Conservation (phyloP, 2,329 filamentous ascomycete species). For the Sporothrix variecibatus region DNA sequence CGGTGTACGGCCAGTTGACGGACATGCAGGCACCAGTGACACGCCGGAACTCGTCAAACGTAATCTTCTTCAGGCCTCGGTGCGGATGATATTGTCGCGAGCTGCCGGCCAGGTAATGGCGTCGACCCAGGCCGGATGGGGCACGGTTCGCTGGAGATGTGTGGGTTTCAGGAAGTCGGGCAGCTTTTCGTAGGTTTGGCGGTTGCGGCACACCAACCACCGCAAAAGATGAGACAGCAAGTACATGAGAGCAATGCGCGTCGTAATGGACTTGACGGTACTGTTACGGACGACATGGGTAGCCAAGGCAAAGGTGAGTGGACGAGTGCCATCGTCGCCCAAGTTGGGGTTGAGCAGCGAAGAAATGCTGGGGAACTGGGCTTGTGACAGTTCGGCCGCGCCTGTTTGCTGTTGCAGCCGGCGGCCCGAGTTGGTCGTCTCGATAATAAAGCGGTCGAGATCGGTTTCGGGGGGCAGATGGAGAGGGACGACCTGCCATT, state of each 20-base stretch:
- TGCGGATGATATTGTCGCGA: conserved; percentile 22
- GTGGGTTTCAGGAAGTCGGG: conserved; percentile 34
- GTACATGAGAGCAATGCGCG: conserved; percentile 32
- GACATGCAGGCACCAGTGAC: conserved; percentile 20
- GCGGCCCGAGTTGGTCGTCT: conserved; percentile 19
- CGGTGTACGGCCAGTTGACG: conserved; percentile 27
- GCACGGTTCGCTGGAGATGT: conserved; percentile 32
- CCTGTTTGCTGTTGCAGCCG: background rate
- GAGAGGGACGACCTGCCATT: conserved; percentile 21
- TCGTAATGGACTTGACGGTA: conserved; percentile 20
- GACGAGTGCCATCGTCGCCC: conserved; percentile 18
- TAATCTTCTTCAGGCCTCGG: conserved; percentile 1
- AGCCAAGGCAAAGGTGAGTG: conserved; percentile 18
- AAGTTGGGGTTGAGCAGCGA: conserved; percentile 32
- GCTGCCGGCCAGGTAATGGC: conserved; percentile 27
- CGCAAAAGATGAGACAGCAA: conserved; percentile 27
- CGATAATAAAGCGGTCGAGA: conserved; percentile 21
- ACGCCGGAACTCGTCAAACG: conserved; percentile 17
- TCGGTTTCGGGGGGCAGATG: conserved; percentile 20
- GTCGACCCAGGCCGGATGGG: conserved; percentile 36
- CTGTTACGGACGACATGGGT: conserved; percentile 22
- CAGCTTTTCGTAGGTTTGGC: conserved; percentile 33
- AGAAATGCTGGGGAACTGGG: conserved; percentile 34
- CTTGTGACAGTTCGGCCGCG: conserved; percentile 19
- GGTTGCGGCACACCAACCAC: conserved; percentile 33